Evolutionary conservation across 257 asterid species (phyloP).

Genomic region (Solanum pennellii): DNA sequence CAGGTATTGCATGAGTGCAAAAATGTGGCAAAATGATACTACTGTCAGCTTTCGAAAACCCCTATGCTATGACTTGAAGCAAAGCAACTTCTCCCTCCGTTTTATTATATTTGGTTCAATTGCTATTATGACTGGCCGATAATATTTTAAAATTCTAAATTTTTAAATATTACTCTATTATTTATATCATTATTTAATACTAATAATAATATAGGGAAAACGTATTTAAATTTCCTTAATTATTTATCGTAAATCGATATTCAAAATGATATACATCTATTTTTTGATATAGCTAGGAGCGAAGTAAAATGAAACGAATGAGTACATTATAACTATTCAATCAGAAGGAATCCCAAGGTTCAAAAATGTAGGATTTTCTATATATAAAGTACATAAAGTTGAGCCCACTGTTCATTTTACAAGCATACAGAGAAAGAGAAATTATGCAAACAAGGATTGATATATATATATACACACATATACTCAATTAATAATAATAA

Average conservation of each 20-base stretch:
- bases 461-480: too few species aligned
- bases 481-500: too few species aligned
- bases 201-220: background rate
- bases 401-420: constrained; percentile 2
- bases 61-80: constrained; percentile 10
- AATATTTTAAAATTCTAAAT: too few species aligned
- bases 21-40: constrained; percentile 14
- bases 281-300: background rate
- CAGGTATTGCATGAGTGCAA: constrained; percentile 7
- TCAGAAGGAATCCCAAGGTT: constrained; percentile 6
- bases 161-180: background rate
- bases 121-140: too few species aligned
- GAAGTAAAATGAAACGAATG: background rate
- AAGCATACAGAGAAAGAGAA: background rate
- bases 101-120: background rate
- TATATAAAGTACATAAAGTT: background rate
- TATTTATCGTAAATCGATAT: background rate
- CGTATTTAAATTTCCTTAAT: background rate
- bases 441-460: background rate
- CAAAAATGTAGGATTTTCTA: background rate
- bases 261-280: background rate
- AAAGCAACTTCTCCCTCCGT: background rate
- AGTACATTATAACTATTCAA: constrained; percentile 1
- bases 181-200: background rate
- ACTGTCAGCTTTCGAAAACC: constrained; percentile 13